Evolutionary conservation across 306 rosid species (phyloP).

Genomic region (Comarum palustre): DNA sequence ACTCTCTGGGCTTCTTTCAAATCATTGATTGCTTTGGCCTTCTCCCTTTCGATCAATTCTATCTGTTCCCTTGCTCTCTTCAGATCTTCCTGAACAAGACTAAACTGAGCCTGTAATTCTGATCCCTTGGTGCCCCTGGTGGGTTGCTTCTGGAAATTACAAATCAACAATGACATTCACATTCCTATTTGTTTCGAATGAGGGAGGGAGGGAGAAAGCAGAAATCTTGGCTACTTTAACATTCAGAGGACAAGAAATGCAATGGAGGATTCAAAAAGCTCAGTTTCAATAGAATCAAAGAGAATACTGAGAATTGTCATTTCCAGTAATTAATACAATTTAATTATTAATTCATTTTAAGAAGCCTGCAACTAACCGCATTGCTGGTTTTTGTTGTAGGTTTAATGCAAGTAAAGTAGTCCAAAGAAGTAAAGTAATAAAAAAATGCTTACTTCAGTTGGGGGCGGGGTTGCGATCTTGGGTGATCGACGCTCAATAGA

Average conservation of each 20-base stretch:
- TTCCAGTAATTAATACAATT: not conserved
- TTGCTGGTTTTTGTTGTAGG: not conserved
- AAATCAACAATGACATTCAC: conserved; percentile 24
- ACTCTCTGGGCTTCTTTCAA: conserved; percentile 75
- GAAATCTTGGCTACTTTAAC: not conserved
- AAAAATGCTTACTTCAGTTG: conserved; percentile 62
- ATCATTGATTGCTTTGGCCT: conserved; percentile 58
- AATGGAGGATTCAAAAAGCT: not conserved
- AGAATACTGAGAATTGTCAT: not conserved
- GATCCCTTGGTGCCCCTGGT: conserved; percentile 59
- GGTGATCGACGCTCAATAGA: conserved; percentile 59
- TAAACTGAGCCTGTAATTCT: conserved; percentile 67
- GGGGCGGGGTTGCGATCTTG: conserved; percentile 47
- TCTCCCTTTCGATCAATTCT: conserved; percentile 65
- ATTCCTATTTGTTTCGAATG: not conserved
- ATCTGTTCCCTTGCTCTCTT: conserved; percentile 84
- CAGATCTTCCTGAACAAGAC: conserved; percentile 72
- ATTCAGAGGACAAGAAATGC: not conserved
- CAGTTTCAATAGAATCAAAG: not conserved
- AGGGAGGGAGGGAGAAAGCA: not conserved
- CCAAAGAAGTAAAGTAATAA: not conserved
- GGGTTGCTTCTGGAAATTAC: conserved; percentile 58
- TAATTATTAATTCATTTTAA: not conserved
- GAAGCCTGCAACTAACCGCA: not conserved
- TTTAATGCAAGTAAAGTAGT: not conserved